Conservation (phyloP, 306 rosid species). For the Dalbergia cochinchinensis region DNA sequence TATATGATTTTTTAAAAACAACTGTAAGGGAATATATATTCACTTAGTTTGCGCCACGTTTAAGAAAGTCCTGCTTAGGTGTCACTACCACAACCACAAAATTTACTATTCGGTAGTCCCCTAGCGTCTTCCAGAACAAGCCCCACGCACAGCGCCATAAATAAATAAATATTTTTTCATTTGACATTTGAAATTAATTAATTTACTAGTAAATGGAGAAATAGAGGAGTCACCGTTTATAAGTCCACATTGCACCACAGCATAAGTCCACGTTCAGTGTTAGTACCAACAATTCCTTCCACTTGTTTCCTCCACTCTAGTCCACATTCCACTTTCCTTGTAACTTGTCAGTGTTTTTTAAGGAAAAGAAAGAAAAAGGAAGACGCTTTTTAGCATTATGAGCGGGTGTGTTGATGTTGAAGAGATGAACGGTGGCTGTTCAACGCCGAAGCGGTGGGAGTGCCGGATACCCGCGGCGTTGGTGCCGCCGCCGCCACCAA, state of each 20-base stretch:
- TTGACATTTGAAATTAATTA: not conserved
- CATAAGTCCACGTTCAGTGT: not conserved
- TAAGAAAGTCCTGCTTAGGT: not conserved
- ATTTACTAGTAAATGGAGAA: too few species aligned
- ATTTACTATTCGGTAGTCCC: not conserved
- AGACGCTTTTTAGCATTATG: not conserved
- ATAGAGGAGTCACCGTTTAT: too few species aligned
- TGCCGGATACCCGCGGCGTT: conserved; percentile 52
- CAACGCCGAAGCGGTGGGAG: conserved; percentile 71
- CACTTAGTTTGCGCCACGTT: conserved; percentile 34
- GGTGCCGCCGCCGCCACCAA: conserved; percentile 71
- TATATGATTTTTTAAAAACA: too few species aligned
- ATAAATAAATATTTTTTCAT: not conserved
- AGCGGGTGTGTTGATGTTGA: not conserved
- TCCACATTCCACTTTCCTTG: not conserved
- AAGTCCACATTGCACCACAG: not conserved
- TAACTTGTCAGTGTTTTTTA: not conserved
- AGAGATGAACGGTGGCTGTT: conserved; percentile 45
- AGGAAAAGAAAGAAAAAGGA: not conserved
- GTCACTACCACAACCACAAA: conserved; percentile 25
- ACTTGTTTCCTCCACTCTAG: not conserved
- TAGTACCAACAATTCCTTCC: conserved; percentile 1
- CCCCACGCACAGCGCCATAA: not conserved
- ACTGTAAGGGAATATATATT: too few species aligned
- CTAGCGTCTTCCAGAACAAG: conserved; percentile 39